Evolutionary conservation across 495 filamentous ascomycete species (phyloP), one percentile per base, ranked within the genome.

Genomic region (Mycothermus thermophilus): DNA sequence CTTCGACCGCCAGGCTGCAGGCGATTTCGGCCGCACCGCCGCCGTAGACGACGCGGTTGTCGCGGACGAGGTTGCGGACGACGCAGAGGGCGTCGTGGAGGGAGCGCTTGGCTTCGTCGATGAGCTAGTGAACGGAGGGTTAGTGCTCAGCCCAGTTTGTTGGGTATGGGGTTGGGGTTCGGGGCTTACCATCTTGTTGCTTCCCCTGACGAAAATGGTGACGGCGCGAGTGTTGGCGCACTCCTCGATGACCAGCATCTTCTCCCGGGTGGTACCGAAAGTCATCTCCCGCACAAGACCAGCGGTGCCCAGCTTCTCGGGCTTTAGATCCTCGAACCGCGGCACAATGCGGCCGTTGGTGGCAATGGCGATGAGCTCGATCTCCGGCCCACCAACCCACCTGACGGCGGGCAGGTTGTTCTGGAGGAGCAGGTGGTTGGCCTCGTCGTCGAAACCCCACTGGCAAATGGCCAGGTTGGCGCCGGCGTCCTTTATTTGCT

Each of bases 161-260:
- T 2, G 12, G 13, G 13, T 34, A 13, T 20, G 9, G 8, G 24
- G n/a, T 5, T 15, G 10, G 30, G 59, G 16, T 45, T 24, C 9
- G 15, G 0, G 12, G 34, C 67, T 51, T 52, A 87, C 84, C 90
- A 99, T 99, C 71, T 96, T 99, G 71, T 99, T 99, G 67, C 85
- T 93, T 46, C 90, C 90, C 55, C 90, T 68, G 30, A 99, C 78
- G 54, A 99, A 99, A 27, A 90, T 74, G 0, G 90, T 99, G 30
- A 96, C 90, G 19, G 90, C 90, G 40, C 90, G 72, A 32, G 84
- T 93, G 66, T 99, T 96, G 54, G 92, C 90, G 51, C 90, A 96
- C 62, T 96, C 90, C 59, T 99, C 90, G 49, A 99, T 96, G 34
- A 99, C 82, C 38, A 99, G 72, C 90, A 99, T 99, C 72, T 95